These are phyloP conservation scores for Tricholoma bakamatsutake DNA, from an alignment of 768 basidiomycete species.

Conservation along the genomic window DNA sequence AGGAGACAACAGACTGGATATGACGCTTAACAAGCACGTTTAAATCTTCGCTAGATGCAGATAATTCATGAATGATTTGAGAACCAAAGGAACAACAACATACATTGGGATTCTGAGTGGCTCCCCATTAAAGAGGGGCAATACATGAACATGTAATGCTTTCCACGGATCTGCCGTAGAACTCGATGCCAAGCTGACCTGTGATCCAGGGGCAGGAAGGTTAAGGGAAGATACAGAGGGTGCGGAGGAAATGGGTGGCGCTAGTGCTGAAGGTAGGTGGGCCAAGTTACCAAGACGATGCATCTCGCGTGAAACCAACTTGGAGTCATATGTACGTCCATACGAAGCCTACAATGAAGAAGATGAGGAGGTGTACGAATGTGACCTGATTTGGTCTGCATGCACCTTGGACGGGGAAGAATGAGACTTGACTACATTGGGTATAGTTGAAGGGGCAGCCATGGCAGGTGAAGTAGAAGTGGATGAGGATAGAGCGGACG, in stretches of 20 bases:
- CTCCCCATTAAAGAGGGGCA: slow-evolving; percentile 91
- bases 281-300: slow-evolving; percentile 68
- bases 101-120: slow-evolving; percentile 81
- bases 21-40: slow-evolving; percentile 78
- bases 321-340: slow-evolving; percentile 72
- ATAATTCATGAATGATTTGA: not conserved
- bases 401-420: slow-evolving; percentile 49
- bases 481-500: slow-evolving; percentile 17
- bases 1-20: slow-evolving; percentile 66
- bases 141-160: slow-evolving; percentile 75
- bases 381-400: not conserved
- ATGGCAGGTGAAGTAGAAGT: slow-evolving; percentile 23
- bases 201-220: slow-evolving; percentile 34
- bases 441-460: slow-evolving; percentile 28
- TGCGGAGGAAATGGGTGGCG: slow-evolving; percentile 43
- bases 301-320: slow-evolving; percentile 81
- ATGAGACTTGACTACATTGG: slow-evolving; percentile 32
- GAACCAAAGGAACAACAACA: slow-evolving; percentile 16
- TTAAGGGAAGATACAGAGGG: slow-evolving; percentile 46
- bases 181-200: slow-evolving; percentile 33
- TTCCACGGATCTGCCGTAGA: slow-evolving; percentile 73
- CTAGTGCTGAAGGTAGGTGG: slow-evolving; percentile 44
- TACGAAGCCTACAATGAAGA: slow-evolving; percentile 39
- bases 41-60: slow-evolving; percentile 68
- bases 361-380: slow-evolving; percentile 5